These are phyloP conservation scores for Auriscalpium orientale DNA, from an alignment of 768 basidiomycete genomes.

Conservation along the genomic window DNA sequence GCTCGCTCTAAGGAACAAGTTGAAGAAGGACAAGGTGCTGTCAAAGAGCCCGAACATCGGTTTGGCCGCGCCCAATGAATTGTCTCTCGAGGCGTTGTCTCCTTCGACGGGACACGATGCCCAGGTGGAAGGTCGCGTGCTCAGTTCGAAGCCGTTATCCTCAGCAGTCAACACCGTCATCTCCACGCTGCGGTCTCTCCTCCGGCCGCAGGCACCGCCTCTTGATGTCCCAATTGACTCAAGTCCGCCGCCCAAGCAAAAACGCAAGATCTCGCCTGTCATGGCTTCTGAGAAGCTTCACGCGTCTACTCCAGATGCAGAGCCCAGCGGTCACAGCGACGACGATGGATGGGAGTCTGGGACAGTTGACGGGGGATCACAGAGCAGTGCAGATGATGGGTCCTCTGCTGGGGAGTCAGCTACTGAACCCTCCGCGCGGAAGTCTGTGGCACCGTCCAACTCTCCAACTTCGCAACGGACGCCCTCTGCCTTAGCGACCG, in stretches of 20 bases:
- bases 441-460: background rate
- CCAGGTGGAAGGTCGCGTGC: slow-evolving; percentile 64
- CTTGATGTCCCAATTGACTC: background rate
- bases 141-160: slow-evolving; percentile 73
- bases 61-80: slow-evolving; percentile 25
- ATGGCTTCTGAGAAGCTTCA: background rate
- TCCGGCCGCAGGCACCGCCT: slow-evolving; percentile 23
- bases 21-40: slow-evolving; percentile 64
- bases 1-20: slow-evolving; percentile 61
- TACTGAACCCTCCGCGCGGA: slow-evolving; percentile 8
- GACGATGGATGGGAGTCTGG: slow-evolving; percentile 50
- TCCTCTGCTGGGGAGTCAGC: background rate
- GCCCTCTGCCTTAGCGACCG: slow-evolving; percentile 2
- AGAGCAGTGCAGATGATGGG: background rate
- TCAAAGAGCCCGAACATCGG: slow-evolving; percentile 32
- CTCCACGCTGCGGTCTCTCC: slow-evolving; percentile 36
- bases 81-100: background rate
- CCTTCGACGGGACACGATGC: slow-evolving; percentile 35
- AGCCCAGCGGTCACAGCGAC: slow-evolving; percentile 22
- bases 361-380: slow-evolving; percentile 24
- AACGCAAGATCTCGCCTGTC: background rate
- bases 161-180: slow-evolving; percentile 46
- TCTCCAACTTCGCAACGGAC: background rate
- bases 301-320: slow-evolving; percentile 18
- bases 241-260: background rate